Conservation (phyloP, 2,329 filamentous ascomycete genomes). For the Verticillium tricorpus region DNA sequence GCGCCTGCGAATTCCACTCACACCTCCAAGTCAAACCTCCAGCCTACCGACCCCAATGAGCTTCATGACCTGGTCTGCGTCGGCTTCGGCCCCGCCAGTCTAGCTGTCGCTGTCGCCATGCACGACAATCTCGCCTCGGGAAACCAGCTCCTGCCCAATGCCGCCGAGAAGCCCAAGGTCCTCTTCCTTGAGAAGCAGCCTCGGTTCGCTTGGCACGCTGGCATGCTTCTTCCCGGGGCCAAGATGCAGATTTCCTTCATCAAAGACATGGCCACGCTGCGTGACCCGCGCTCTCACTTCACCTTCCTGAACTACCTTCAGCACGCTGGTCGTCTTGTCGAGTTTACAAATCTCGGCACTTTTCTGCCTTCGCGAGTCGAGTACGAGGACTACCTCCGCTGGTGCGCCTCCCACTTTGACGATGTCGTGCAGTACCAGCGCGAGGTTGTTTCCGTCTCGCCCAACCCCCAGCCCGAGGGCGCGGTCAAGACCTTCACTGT, state of each 20-base stretch:
- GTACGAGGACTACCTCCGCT: slow-evolving; percentile 93
- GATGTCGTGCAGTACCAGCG: slow-evolving; percentile 68
- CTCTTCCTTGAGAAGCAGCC: slow-evolving; percentile 84
- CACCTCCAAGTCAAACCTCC: slow-evolving; percentile 27
- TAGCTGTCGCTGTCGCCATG: slow-evolving; percentile 84
- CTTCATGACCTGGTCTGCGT: slow-evolving; percentile 84
- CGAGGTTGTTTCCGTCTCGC: slow-evolving; percentile 69
- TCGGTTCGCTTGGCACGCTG: slow-evolving; percentile 86
- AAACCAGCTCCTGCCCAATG: neutral
- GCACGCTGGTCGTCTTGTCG: slow-evolving; percentile 71
- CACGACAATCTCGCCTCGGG: slow-evolving; percentile 65
- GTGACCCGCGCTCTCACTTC: slow-evolving; percentile 84
- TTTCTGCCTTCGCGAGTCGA: slow-evolving; percentile 83
- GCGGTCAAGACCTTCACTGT: slow-evolving; percentile 64
- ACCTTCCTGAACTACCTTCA: slow-evolving; percentile 96
- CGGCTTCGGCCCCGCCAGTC: slow-evolving; percentile 87
- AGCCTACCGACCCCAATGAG: slow-evolving; percentile 51
- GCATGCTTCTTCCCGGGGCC: slow-evolving; percentile 88
- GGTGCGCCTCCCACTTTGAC: slow-evolving; percentile 81
- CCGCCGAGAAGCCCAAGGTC: slow-evolving; percentile 59
- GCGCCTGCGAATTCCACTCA: slow-evolving; percentile 24
- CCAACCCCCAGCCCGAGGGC: slow-evolving; percentile 32
- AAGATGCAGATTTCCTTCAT: slow-evolving; percentile 98
- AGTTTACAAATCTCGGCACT: slow-evolving; percentile 87
- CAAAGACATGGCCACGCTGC: slow-evolving; percentile 88